phyloP scores from a whole-genome alignment of 371 early-diverging fungal genomes.

The Rhizopus microsporus region DNA sequence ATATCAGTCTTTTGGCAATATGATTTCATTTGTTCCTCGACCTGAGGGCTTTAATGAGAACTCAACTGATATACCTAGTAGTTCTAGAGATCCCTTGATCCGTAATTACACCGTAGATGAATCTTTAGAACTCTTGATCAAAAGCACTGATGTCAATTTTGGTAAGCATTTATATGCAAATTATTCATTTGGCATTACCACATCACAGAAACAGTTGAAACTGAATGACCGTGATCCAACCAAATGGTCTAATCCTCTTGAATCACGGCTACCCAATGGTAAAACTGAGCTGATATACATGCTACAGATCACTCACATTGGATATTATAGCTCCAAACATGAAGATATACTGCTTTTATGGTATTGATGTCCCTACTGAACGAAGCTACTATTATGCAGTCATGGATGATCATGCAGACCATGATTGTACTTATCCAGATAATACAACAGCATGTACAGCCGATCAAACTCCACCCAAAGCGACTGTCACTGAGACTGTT shows the following conservation, averaged over 20 bases:
- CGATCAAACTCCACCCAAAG: background rate
- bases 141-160: slow-evolving; percentile 53
- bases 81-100: slow-evolving; percentile 9
- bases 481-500: background rate
- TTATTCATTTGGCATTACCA: slow-evolving; percentile 71
- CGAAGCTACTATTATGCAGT: slow-evolving; percentile 72
- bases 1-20: slow-evolving; percentile 42
- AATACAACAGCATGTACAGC: slow-evolving; percentile 9
- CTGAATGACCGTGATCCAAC: slow-evolving; percentile 52
- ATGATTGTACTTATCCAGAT: slow-evolving; percentile 1
- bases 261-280: slow-evolving; percentile 78
- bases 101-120: slow-evolving; percentile 58
- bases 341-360: slow-evolving; percentile 86
- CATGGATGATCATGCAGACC: slow-evolving; percentile 11
- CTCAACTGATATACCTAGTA: slow-evolving; percentile 14
- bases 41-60: slow-evolving; percentile 21
- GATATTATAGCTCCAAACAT: slow-evolving; percentile 55
- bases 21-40: slow-evolving; percentile 40
- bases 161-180: slow-evolving; percentile 52
- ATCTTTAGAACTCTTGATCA: slow-evolving; percentile 54
- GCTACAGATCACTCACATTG: background rate
- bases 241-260: slow-evolving; percentile 88
- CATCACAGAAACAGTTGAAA: slow-evolving; percentile 56
- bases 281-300: background rate
- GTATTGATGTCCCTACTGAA: slow-evolving; percentile 81